Percentiles rank a stretch among this genome's conserved stretches.
Conservation (phyloP, 148 eudicot species). For the Simmondsia chinensis region DNA sequence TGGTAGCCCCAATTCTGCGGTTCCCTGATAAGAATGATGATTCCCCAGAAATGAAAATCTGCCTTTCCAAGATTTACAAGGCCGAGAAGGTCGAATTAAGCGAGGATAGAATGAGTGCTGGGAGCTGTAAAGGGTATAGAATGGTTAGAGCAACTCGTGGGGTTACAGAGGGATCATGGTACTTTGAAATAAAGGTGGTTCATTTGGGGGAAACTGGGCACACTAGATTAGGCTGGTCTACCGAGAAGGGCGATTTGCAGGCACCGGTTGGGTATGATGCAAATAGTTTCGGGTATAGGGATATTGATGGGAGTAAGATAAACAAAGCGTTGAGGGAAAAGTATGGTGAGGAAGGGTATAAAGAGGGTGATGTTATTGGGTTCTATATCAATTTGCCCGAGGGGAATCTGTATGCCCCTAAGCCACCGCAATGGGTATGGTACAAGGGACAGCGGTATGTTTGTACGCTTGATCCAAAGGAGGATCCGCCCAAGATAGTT, state of each 20-base stretch:
- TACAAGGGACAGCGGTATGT: conserved; percentile 83
- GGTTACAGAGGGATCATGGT: conserved; percentile 81
- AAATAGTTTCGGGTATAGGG: conserved; percentile 89
- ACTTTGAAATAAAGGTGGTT: conserved; percentile 70
- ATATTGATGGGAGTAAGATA: conserved; percentile 89
- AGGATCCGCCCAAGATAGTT: conserved; percentile 67
- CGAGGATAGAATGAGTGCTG: conserved; percentile 78
- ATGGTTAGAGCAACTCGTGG: conserved; percentile 99
- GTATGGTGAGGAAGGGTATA: conserved; percentile 83
- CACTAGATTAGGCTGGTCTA: conserved; percentile 88
- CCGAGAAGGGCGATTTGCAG: conserved; percentile 93
- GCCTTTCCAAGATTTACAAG: conserved; percentile 73
- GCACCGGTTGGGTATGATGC: conserved; percentile 95
- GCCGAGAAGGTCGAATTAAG: conserved; percentile 91
- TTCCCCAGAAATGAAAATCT: conserved; percentile 35
- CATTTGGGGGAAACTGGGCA: conserved; percentile 85
- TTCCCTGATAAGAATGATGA: conserved; percentile 85
- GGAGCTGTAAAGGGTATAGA: conserved; percentile 85
- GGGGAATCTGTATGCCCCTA: conserved; percentile 54
- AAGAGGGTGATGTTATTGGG: conserved; percentile 91
- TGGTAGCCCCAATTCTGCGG: conserved; percentile 58
- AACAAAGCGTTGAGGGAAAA: conserved; percentile 93
- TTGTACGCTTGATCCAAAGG: conserved; percentile 57
- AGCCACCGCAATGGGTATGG: conserved; percentile 55
- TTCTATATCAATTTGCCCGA: conserved; percentile 86